These are phyloP conservation scores for Penicillium herquei DNA, from an alignment of 495 filamentous ascomycete genomes.

Conservation along the genomic window DNA sequence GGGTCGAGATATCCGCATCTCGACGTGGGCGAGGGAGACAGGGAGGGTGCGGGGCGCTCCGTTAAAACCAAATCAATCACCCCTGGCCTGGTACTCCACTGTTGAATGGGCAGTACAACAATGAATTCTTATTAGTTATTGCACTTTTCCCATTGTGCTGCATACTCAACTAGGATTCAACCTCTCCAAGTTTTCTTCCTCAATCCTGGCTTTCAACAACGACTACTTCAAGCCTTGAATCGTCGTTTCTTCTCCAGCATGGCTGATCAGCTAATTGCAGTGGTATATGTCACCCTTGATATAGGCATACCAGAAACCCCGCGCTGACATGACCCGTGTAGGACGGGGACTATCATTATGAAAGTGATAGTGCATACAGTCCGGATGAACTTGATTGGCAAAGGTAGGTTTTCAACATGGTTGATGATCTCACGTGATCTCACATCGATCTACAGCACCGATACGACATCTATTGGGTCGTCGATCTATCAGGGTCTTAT, in stretches of 20 bases:
- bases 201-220: background rate
- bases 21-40: background rate
- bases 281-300: background rate
- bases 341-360: background rate
- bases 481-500: constrained; percentile 15
- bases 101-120: background rate
- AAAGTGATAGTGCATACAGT: constrained; percentile 1
- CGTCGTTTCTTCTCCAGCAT: background rate
- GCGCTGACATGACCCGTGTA: background rate
- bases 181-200: background rate
- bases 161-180: background rate
- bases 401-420: background rate
- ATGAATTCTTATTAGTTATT: background rate
- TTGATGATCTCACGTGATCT: constrained; percentile 2
- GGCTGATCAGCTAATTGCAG: background rate
- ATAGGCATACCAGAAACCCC: background rate
- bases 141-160: background rate
- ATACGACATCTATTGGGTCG: constrained; percentile 19
- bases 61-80: background rate
- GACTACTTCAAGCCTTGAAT: background rate
- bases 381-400: background rate
- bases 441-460: constrained; percentile 1
- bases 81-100: background rate
- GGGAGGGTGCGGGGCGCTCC: background rate
- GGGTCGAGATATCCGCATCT: background rate